Evolutionary conservation across 2,329 filamentous ascomycete species (phyloP), one percentile per base, ranked within the genome.

Genomic region (Xylariaceae sp.): DNA sequence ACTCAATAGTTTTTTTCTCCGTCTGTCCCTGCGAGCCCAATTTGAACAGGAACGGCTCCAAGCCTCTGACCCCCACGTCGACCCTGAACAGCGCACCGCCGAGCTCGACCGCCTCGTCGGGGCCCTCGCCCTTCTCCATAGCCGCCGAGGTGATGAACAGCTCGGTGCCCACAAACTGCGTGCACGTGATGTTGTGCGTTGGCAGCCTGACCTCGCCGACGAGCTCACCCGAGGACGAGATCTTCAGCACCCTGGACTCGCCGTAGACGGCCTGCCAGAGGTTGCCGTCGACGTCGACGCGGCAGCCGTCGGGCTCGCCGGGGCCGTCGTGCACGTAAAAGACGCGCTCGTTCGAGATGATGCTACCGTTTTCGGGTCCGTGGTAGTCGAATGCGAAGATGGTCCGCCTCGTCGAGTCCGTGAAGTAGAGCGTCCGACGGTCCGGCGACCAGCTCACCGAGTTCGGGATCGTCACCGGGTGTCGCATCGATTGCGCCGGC

Each of bases 261-360:
- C 91, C 91, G 70, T 91, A 95, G n/a, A 95, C 80, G 7, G 91
- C 90, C 59, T 89, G 87, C 93, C 93, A 97, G 67, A 96, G 81
- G 75, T 89, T 88, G n/a, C 91, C 92, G 52, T 96, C 85, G 43
- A 81, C 83, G 69, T 97, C 93, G 67, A 96, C 83, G 60, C 88
- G 87, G 74, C 93, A 93, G 2, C 93, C 93, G 73, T 97, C 93
- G 1, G 91, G 91, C 60, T 85, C 84, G 46, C 88, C 87, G 21
- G 81, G 72, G 1, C 83, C 83, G 3, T 83, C 79, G 69, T 92
- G 85, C 54, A 81, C 77, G 76, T 92, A 93, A 75, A 92, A 91
- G 40, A 88, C 77, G 52, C 89, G 85, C 67, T 85, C 82, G 73
- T 89, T 88, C 55, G 81, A 82, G 50, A 91, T 79, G n/a, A 75